Evolutionary conservation across 2,329 filamentous ascomycete species (phyloP).

Genomic region (Biscogniauxia sp.): DNA sequence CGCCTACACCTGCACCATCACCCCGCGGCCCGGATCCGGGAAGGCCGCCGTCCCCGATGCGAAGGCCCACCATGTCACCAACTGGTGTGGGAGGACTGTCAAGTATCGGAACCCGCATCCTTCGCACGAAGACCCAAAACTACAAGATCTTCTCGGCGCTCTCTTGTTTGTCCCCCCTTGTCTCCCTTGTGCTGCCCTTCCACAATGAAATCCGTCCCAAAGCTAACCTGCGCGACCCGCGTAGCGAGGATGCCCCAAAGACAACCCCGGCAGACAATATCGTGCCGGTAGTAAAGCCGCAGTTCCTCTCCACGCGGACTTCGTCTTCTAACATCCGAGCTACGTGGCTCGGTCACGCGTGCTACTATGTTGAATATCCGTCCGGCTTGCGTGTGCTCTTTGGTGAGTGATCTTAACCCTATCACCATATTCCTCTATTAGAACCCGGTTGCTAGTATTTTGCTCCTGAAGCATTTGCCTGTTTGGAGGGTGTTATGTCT

Average conservation of each 20-base stretch:
- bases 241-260: slow-evolving; percentile 51
- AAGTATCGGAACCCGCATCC: slow-evolving; percentile 52
- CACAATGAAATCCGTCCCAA: not conserved
- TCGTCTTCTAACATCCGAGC: slow-evolving; percentile 64
- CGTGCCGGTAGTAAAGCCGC: slow-evolving; percentile 64
- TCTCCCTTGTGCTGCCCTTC: not conserved
- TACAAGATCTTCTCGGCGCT: slow-evolving; percentile 7
- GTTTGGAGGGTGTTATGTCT: no score
- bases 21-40: slow-evolving; percentile 28
- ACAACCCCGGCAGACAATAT: slow-evolving; percentile 54
- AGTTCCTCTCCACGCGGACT: slow-evolving; percentile 62
- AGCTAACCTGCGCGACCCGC: not conserved
- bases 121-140: slow-evolving; percentile 35
- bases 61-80: slow-evolving; percentile 48
- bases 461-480: no score
- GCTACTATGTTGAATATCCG: slow-evolving; percentile 89
- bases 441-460: no score
- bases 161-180: slow-evolving; percentile 16
- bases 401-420: slow-evolving; percentile 5
- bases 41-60: slow-evolving; percentile 42
- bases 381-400: slow-evolving; percentile 84
- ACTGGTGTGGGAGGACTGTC: slow-evolving; percentile 37
- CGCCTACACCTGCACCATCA: slow-evolving; percentile 26
- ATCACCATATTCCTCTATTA: no score
- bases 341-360: slow-evolving; percentile 94